Evolutionary conservation across 2,329 filamentous ascomycete genomes (phyloP), one percentile per base, ranked within the genome.

Genomic region (Macroventuria anomochaeta): DNA sequence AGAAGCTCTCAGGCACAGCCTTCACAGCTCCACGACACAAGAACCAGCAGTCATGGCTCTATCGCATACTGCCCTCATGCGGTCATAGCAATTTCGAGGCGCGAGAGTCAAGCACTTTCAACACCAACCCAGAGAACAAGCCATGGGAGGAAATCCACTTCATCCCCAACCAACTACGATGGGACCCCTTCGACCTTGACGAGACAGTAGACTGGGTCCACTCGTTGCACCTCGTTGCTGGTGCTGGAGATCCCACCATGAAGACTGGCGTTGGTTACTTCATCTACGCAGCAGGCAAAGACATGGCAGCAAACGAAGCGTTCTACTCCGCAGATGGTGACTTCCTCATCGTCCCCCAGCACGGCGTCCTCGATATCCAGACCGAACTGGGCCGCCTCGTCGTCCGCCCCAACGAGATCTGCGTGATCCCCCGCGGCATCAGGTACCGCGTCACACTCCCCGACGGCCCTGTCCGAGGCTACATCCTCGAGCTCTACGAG

Each of bases 261-360:
- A 96, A 96, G 76, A 80, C 84, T 15, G 92, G 92, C 0, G 65
- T 96, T 34, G 91, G 89, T 18, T 91, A 95, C 55, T 87, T 89
- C 73, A 85, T 95, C 51, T 96, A 90, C 69, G 88, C 89, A 1
- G 90, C 88, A 0, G 90, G 89, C 17, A 87, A 84, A 71, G 86
- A 87, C 68, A 96, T 96, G 92, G 80, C 81, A 41, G 76, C 81
- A n/a, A 83, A 84, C 32, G 81, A 88, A 42, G 90, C 90, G 0
- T 96, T 93, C 72, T 96, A 93, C 80, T 93, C 88, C 3, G 88
- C 91, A 0, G 87, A 90, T 55, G 87, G 87, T 13, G 87, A 89
- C 67, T 82, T 87, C 55, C 75, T 89, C 46, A 86, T 89, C 39
- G 79, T 89, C 2, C 85, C 83, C 0, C 87, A 89, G 55, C 81